phyloP scores from a whole-genome alignment of 495 filamentous ascomycete species.

The Tuber borchii region DNA sequence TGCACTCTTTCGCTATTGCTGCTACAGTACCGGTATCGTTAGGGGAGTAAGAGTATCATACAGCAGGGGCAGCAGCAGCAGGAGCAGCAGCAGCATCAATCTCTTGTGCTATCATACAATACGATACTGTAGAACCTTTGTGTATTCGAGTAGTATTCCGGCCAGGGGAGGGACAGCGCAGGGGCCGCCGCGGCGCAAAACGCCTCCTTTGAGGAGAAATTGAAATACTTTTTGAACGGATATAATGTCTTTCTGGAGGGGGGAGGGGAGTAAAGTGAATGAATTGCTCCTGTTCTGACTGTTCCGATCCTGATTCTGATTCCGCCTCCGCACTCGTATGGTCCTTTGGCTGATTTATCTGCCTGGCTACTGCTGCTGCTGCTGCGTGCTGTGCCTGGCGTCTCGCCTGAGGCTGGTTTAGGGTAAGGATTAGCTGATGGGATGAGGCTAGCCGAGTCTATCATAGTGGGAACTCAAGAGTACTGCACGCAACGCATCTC shows the following conservation, averaged over 20 bases:
- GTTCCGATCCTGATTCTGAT: neutral
- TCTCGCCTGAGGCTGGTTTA: neutral
- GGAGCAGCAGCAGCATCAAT: neutral
- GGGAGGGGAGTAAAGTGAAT: neutral
- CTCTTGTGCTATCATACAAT: conserved; percentile 1
- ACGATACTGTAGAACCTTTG: neutral
- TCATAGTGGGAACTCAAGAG: neutral
- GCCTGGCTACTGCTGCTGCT: neutral
- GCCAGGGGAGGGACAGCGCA: neutral
- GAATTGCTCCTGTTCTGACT: neutral
- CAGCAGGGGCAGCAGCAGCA: neutral
- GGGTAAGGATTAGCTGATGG: neutral
- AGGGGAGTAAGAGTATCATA: neutral
- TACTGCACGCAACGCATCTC: neutral
- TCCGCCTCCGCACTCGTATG: neutral
- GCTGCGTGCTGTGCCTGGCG: neutral
- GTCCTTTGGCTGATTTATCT: neutral
- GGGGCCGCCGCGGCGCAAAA: conserved; percentile 3
- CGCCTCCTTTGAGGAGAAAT: neutral
- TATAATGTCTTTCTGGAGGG: neutral
- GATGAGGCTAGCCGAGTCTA: conserved; percentile 1
- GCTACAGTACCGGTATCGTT: neutral
- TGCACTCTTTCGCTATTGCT: neutral
- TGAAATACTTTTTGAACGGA: neutral
- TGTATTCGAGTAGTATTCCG: neutral